phyloP scores from a whole-genome alignment of 75 land plant species.

The Chamaecyparis obtusa region DNA sequence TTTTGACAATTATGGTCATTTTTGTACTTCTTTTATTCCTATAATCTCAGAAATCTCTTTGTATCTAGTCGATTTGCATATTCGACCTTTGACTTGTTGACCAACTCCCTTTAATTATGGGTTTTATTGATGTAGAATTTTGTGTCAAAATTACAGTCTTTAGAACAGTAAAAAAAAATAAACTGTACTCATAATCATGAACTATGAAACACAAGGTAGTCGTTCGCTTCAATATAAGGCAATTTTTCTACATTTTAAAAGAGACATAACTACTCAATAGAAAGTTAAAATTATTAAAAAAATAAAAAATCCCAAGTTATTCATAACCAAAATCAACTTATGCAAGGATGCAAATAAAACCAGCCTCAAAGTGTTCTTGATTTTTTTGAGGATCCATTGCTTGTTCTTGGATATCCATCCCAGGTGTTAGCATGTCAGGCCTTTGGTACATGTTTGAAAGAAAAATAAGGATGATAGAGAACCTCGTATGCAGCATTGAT shows the following conservation, averaged over 20 bases:
- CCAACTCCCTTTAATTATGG: too few relatives aligned
- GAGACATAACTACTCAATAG: not conserved
- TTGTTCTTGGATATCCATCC: slow-evolving; percentile 34
- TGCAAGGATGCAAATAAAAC: not conserved
- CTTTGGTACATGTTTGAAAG: slow-evolving; percentile 45
- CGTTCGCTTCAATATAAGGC: not conserved
- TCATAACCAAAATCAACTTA: not conserved
- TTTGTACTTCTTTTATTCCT: too few relatives aligned
- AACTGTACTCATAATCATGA: not conserved
- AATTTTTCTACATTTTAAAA: not conserved
- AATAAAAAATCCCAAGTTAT: not conserved
- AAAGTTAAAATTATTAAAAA: not conserved
- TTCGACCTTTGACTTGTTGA: too few relatives aligned
- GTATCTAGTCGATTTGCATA: too few relatives aligned
- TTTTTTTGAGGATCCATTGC: slow-evolving; percentile 33
- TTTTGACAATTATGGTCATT: too few relatives aligned
- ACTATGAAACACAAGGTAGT: not conserved
- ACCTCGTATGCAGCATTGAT: slow-evolving; percentile 32
- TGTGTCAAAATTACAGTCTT: too few relatives aligned
- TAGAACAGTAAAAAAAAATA: not conserved
- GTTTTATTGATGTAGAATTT: too few relatives aligned
- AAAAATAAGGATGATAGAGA: slow-evolving; percentile 33
- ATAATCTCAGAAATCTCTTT: too few relatives aligned
- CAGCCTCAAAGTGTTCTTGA: slow-evolving; percentile 44
- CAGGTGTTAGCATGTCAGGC: slow-evolving; percentile 34